Conservation (phyloP, 2,329 filamentous ascomycete species). For the Beauveria rudraprayagi region DNA sequence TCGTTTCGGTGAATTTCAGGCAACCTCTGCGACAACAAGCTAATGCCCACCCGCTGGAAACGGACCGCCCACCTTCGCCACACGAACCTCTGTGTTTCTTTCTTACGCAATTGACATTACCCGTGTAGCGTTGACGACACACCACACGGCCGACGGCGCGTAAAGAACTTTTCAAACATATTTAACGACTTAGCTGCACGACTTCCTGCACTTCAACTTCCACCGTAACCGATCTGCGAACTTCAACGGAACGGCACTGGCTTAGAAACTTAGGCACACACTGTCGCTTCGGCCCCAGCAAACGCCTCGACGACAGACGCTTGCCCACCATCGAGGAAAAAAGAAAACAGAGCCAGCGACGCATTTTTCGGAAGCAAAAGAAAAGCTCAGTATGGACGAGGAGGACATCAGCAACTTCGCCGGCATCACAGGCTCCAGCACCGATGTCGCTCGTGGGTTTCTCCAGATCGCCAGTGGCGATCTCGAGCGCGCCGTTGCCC, state of each 20-base stretch:
- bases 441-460: constrained; percentile 71
- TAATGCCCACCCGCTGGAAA: neutral
- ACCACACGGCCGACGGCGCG: neutral
- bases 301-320: neutral
- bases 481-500: constrained; percentile 74
- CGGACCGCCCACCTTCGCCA: neutral
- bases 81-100: neutral
- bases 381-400: constrained; percentile 29
- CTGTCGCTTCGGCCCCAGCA: neutral
- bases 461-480: constrained; percentile 79
- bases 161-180: neutral
- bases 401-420: constrained; percentile 71
- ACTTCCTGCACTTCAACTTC: neutral
- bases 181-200: neutral
- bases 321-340: neutral
- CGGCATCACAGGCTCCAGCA: constrained; percentile 68
- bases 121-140: neutral
- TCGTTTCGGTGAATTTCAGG: neutral
- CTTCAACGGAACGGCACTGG: neutral
- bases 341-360: too few species aligned
- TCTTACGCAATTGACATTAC: neutral
- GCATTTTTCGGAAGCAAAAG: too few species aligned
- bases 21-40: neutral
- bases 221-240: neutral
- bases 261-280: neutral